Evolutionary conservation across 1,284 basidiomycete genomes (phyloP), one percentile per base, ranked within the genome.

Genomic region (Acaromyces ingoldii): DNA sequence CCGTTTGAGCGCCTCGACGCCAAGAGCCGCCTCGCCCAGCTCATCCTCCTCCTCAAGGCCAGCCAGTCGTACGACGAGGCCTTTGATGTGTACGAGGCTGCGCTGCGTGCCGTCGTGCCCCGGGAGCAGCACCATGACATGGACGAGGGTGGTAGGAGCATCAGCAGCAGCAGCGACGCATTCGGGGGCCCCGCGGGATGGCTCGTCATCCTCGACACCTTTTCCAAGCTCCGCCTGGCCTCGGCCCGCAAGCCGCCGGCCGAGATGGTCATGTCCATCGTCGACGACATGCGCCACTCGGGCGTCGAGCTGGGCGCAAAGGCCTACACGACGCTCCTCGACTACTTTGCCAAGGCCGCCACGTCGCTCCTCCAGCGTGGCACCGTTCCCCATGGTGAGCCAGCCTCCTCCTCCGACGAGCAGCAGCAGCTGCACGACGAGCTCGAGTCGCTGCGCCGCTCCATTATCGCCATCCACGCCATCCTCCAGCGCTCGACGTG

Each of bases 241-340:
- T 36, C 45, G 31, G 22, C 37, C 25, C 37, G 25, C 21, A 5
- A 24, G 21, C 81, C 85, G 1, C 81, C 85, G 3, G 79, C 85
- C 19, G 80, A 80, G 36, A 79, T 84, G 40, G 87, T 89, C 67
- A 84, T 91, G 72, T 80, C 82, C 48, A 86, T 96, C 60, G 81
- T 93, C 55, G 79, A 81, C 45, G 89, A 95, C 77, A 92, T 96
- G 89, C 84, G 83, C 9, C 73, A 76, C 2, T 81, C 82, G 0
- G 85, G 85, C 11, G 76, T 83, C 57, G 77, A 79, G 0, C 80
- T 87, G 19, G 81, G 82, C 0, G 75, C 81, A 0, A 76, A 82
- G 26, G 82, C 87, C 11, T 89, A 93, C 73, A 85, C 85, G 15
- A 81, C 84, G 47, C 79, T 93, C 46, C 79, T 96, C 25, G 79